Evolutionary conservation across 441 rosid species (phyloP).

Genomic region (Adansonia grandidieri): DNA sequence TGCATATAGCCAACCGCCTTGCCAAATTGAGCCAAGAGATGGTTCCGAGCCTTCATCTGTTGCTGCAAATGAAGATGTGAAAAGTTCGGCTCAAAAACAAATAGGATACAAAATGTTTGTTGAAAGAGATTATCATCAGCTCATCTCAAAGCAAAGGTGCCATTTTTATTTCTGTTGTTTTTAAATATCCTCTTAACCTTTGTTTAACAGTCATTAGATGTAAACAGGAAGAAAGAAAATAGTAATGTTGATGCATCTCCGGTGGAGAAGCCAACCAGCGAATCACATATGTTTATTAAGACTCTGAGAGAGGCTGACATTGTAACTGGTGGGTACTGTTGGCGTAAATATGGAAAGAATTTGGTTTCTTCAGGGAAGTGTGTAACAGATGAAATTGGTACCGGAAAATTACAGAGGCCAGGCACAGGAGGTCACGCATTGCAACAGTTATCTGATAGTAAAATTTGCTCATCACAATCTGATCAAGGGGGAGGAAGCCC

Average conservation of each 20-base stretch:
- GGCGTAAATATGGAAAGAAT: no score
- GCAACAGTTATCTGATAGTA: constrained; percentile 32
- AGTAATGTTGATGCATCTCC: constrained; percentile 43
- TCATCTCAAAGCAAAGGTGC: constrained; percentile 65
- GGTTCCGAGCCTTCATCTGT: constrained; percentile 41
- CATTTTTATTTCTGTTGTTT: constrained; percentile 16
- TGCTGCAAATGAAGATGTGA: constrained; percentile 47
- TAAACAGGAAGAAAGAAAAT: constrained; percentile 40
- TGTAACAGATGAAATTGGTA: constrained; percentile 39
- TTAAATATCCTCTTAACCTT: constrained; percentile 14
- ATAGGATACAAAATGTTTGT: constrained; percentile 49
- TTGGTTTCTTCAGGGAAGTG: constrained; percentile 48
- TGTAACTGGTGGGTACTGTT: no score
- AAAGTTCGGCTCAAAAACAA: constrained; percentile 48
- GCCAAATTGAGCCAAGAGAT: constrained; percentile 39
- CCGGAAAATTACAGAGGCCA: constrained; percentile 36
- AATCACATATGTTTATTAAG: constrained; percentile 39
- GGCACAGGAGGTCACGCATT: constrained; percentile 32
- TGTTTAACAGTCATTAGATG: constrained; percentile 21
- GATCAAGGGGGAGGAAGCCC: constrained; percentile 31
- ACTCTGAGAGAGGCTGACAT: no score
- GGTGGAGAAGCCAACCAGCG: constrained; percentile 55
- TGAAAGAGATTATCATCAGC: constrained; percentile 50
- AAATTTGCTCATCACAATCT: constrained; percentile 36
- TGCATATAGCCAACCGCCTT: constrained; percentile 46